These are phyloP conservation scores for Trifolium fragiferum DNA, from an alignment of 306 rosid species.

Conservation along the genomic window DNA sequence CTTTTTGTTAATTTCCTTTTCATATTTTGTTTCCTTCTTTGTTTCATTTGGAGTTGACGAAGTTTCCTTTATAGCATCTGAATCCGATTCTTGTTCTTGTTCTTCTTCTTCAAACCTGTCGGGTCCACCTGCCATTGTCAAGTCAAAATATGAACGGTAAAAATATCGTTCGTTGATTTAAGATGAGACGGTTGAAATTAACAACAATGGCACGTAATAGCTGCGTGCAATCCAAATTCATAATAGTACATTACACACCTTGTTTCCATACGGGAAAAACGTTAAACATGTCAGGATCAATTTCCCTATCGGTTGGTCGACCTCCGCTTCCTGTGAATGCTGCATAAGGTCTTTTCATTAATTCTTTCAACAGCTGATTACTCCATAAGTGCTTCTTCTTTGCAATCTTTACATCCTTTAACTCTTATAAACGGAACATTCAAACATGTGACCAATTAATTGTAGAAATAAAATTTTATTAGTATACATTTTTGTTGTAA, in stretches of 20 bases:
- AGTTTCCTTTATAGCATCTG: not conserved
- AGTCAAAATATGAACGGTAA: not conserved
- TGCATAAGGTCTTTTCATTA: conserved; percentile 30
- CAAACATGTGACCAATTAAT: not conserved
- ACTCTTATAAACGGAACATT: conserved; percentile 14
- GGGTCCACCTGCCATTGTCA: not conserved
- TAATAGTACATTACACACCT: not conserved
- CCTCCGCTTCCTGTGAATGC: conserved; percentile 42
- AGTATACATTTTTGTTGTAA: not conserved
- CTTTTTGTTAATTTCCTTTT: not conserved
- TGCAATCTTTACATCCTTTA: conserved; percentile 32
- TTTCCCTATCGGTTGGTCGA: conserved; percentile 4
- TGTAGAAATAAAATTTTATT: not conserved
- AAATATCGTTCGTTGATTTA: not conserved
- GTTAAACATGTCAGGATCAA: conserved; percentile 15
- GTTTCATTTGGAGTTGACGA: not conserved
- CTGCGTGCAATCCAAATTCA: not conserved
- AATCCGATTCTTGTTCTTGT: not conserved
- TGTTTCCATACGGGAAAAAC: not conserved
- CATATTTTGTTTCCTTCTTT: not conserved
- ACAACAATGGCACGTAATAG: too few relatives aligned
- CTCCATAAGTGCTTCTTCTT: conserved; percentile 54
- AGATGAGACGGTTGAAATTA: not conserved
- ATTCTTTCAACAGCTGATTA: conserved; percentile 51
- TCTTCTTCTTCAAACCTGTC: not conserved